Evolutionary conservation across 164 flowering plant species (phyloP), one percentile per base, ranked within the genome.

Genomic region (Stephania cephalantha): DNA sequence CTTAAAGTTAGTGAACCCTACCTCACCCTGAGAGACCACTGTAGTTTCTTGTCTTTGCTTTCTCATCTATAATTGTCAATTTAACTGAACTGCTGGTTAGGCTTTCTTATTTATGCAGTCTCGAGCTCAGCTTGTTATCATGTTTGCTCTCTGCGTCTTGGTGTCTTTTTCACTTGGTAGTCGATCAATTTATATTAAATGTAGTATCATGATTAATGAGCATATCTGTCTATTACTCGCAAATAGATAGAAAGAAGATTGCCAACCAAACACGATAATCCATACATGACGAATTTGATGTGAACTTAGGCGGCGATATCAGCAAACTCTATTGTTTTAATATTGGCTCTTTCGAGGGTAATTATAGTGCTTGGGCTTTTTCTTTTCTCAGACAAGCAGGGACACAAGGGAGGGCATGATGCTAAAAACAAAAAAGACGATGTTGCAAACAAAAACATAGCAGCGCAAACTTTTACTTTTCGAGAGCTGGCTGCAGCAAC

Each of bases 401-500:
- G 69, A 18, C 64, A 72, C 69, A 82, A 68, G 68, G n/a, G 46
- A 67, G 5, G 75, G 13, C 18, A 46, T 25, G 84, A 80, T 58
- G 25, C 71, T 2, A 52, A 22, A 52, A 48, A 50, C 15, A 77
- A 76, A 20, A 82, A 79, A 4, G 73, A 74, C 46, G 79, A 42
- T 20, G 11, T 63, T 6, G 80, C 82, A 69, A 83, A 79, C 70
- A 87, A 86, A 55, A 89, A 79, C 70, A 79, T 82, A 73, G 79
- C 80, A 5, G 80, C 82, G 18, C 80, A 75, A 70, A 75, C 82
- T 7, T 79, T 79, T 72, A 79, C 82, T 9, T 82, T 82, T 71
- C 82, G 80, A 70, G 82, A 82, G 75, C 75, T 82, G 12, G 84
- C 84, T 45, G 44, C 84, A 70, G 84, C 84, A 42, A 82, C 84